Percentiles rank a stretch among this genome's conserved stretches.
Evolutionary conservation across 768 basidiomycete genomes (phyloP).

Genomic region (Lanmaoa rubissima): DNA sequence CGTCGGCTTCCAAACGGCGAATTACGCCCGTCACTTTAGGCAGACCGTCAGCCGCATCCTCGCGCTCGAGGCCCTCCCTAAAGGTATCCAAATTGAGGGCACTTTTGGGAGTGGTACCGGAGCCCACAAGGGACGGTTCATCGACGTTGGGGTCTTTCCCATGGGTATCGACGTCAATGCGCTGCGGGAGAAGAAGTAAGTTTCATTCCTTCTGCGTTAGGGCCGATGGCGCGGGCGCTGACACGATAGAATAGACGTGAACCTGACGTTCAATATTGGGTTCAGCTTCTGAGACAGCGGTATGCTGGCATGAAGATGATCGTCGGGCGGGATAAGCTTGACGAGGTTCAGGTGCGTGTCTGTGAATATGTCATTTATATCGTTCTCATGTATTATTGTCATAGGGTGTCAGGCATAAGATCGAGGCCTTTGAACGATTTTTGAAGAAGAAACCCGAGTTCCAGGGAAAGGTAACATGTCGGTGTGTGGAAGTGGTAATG

Average conservation of each 20-base stretch:
- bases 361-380: background rate
- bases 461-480: conserved; percentile 58
- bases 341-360: conserved; percentile 64
- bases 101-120: conserved; percentile 6
- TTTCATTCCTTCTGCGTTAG: conserved; percentile 5
- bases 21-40: conserved; percentile 79
- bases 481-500: background rate
- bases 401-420: conserved; percentile 77
- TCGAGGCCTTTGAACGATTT: conserved; percentile 81
- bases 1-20: conserved; percentile 89
- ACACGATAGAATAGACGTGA: conserved; percentile 47
- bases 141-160: conserved; percentile 85
- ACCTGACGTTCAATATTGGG: conserved; percentile 82
- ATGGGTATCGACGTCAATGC: conserved; percentile 84
- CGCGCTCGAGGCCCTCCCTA: conserved; percentile 76
- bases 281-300: conserved; percentile 70
- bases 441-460: conserved; percentile 77
- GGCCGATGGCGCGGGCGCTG: conserved; percentile 4
- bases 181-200: conserved; percentile 64
- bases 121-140: conserved; percentile 50
- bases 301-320: conserved; percentile 86
- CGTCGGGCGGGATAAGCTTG: conserved; percentile 86
- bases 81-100: conserved; percentile 67
- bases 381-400: background rate
- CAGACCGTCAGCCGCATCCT: conserved; percentile 83